Evolutionary conservation across 192 early-diverging fungal species (phyloP).

Genomic region (Coemansia sp.): DNA sequence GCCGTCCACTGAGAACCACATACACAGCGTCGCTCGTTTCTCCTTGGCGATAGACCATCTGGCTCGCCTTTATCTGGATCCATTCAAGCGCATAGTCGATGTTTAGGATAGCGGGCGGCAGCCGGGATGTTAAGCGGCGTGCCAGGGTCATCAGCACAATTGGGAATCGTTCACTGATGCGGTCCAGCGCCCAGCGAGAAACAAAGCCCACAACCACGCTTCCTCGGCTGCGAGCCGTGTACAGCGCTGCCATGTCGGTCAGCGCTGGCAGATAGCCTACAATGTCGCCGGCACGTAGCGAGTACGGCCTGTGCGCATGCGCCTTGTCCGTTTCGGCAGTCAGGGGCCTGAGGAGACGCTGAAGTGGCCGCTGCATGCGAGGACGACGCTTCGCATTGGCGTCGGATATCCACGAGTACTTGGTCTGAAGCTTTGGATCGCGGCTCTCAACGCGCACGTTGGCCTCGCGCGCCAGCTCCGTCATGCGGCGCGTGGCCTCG

Average conservation of each 20-base stretch:
- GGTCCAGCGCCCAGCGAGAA: constrained; percentile 76
- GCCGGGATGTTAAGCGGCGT: constrained; percentile 73
- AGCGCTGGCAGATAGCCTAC: constrained; percentile 91
- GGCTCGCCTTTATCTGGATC: constrained; percentile 90
- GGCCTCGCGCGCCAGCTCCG: constrained; percentile 28
- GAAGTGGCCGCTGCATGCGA: not conserved
- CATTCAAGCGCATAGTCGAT: constrained; percentile 89
- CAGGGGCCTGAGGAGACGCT: not conserved
- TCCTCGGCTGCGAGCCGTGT: constrained; percentile 76
- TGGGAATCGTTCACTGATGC: constrained; percentile 83
- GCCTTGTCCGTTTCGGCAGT: constrained; percentile 1
- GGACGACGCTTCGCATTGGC: not conserved
- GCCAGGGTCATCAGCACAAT: constrained; percentile 80
- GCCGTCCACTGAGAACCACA: constrained; percentile 89
- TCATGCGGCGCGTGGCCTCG: constrained; percentile 36
- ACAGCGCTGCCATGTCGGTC: constrained; percentile 86
- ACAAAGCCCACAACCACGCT: constrained; percentile 85
- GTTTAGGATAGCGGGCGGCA: constrained; percentile 79
- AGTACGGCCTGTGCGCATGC: constrained; percentile 58
- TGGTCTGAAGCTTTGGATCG: constrained; percentile 7
- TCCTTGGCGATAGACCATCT: constrained; percentile 86
- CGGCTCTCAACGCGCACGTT: constrained; percentile 16
- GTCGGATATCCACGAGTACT: not conserved
- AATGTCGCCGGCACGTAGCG: constrained; percentile 79
- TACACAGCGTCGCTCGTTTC: constrained; percentile 86